Base-by-base conservation (phyloP, 2,329 filamentous ascomycete genomes). In the Exserohilum rostratum region DNA sequence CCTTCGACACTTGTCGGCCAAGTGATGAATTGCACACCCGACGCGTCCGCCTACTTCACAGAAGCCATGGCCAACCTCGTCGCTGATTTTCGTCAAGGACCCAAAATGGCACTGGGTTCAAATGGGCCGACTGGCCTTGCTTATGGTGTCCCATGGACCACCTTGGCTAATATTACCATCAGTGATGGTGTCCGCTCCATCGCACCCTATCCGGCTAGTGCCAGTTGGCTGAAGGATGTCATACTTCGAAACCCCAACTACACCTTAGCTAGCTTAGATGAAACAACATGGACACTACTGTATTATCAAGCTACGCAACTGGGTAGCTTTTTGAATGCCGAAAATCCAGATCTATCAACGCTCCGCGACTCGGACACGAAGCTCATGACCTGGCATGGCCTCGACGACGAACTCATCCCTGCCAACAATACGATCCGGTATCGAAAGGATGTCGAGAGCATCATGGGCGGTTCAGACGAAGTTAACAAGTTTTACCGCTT, bases 401-500 rank as follows among this genome's bases (percentile, higher is more conserved):
- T 59, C 6, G 55, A 57, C 13, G 70, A 74, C 44, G 34, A 53
- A 5, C n/a, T 64, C 11, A 70, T 72, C 13, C 62, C 67, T 0
- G 64, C 61, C 18, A 55, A 67, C n/a, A 67, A 65, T 20, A 71
- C 66, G 1, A 46, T 68, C 10, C 53, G 55, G 4, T 70, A 70
- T 39, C 57, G 67, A 3, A 55, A 64, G 37, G 52, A 48, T 10
- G 67, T 70, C 0, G 65, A 72, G 48, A 54, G 43, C 2, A 34
- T 50, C 22, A 70, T 68, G 65, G 68, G 70, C 1, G 67, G 65
- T 9, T 54, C 63, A 0, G 38, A 60, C 11, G 54, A 60, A 29
- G 65, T 71, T 10, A 57, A 72, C 39, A 51, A 68, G 2, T 72
- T 67, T 53, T 72, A 69, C 39, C 66, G 69, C 11, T 48, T 73